Evolutionary conservation across 2,329 filamentous ascomycete species (phyloP).

Genomic region (Microsporum ferrugineum): DNA sequence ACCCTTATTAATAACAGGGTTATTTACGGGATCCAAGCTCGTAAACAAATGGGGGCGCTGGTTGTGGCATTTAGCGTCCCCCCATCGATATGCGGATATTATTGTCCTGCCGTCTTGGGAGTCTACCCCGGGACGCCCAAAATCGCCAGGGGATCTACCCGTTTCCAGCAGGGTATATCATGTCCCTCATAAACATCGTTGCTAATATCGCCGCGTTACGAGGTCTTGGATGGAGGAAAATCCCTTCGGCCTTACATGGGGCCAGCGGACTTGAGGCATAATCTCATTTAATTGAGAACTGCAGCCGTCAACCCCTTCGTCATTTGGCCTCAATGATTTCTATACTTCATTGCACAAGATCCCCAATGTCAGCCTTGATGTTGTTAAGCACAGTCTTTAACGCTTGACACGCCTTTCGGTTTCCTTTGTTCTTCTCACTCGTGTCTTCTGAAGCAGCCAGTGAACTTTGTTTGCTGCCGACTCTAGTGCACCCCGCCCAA

Average conservation of each 20-base stretch:
- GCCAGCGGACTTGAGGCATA: not conserved
- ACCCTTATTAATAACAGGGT: not conserved
- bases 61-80: not conserved
- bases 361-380: not conserved
- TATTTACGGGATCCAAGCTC: not conserved
- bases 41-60: not conserved
- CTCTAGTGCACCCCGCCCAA: not conserved
- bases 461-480: not conserved
- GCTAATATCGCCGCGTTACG: not conserved
- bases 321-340: not conserved
- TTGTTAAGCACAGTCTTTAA: not conserved
- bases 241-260: not conserved
- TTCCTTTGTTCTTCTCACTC: not conserved
- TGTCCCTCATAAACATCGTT: not conserved
- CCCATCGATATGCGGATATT: not conserved
- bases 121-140: not conserved
- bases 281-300: not conserved
- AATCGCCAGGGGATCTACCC: slow-evolving; percentile 1
- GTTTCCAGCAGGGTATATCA: not conserved
- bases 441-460: not conserved
- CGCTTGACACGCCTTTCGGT: not conserved
- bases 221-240: not conserved
- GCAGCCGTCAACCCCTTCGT: not conserved
- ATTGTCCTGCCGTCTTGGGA: not conserved
- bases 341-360: not conserved